Evolutionary conservation across 768 basidiomycete genomes (phyloP), one percentile per base, ranked within the genome.

Genomic region (Clitopilus hobsonii): DNA sequence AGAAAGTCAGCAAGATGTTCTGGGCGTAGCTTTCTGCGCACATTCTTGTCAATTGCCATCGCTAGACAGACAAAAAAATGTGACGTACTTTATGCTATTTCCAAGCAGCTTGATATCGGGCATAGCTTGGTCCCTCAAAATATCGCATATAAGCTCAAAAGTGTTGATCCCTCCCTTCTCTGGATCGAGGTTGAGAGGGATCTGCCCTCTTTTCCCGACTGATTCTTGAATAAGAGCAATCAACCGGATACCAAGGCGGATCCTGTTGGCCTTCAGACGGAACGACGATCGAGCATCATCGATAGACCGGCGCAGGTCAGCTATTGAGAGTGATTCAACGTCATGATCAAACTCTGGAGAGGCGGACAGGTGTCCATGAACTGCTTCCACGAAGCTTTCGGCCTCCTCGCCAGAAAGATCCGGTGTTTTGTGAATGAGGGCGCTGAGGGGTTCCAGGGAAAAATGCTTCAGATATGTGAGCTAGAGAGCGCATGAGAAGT

Each of bases 401-500:
- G 41, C n/a, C 8, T 8, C 41, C 4, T 45, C 41, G 16, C 41
- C 18, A 45, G 41, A 45, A 10, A 45, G 41, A 23, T 45, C 41
- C 18, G 41, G 41, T 1, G 69, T 71, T 41, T 69, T 58, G 22
- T 66, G 65, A 6, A 71, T 64, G 14, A 86, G 68, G 6, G 76
- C 49, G 2, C 79, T 74, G 13, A 89, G 66, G 0, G 85, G 83
- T 23, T 88, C 81, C 24, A 76, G 54, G 27, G 67, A 75, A 59
- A 88, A 89, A 65, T 92, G 89, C 57, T 87, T 87, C 65, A 91
- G 66, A 62, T 89, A 74, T 0, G 74, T 73, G 2, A 91, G 70
- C 86, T 91, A 58, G 38, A 23, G 2, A 58, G 49, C 38, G 36
- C 41, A 36, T 25, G 47, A n/a, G 20, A 20, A 29, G 16, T 3